Evolutionary conservation across 2,329 filamentous ascomycete genomes (phyloP).

Genomic region (Helicocarpus griseus): DNA sequence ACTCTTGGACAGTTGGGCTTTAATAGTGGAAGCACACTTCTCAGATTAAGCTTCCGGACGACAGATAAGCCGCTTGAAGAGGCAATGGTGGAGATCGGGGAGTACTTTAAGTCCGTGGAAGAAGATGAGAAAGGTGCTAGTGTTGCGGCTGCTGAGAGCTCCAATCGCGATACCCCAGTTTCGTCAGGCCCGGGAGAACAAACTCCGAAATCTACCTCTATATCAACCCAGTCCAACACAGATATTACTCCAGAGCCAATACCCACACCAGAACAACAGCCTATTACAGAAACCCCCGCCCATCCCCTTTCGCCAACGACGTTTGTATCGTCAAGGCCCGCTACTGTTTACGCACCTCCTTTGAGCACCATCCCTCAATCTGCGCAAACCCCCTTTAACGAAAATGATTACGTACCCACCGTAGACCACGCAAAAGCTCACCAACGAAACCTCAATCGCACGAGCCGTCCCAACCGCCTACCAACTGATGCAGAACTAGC

Average conservation of each 20-base stretch:
- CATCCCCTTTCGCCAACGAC: slow-evolving; percentile 13
- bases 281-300: slow-evolving; percentile 1
- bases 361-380: slow-evolving; percentile 64
- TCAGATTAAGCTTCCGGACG: slow-evolving; percentile 66
- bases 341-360: slow-evolving; percentile 71
- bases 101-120: slow-evolving; percentile 54
- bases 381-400: slow-evolving; percentile 56
- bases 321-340: slow-evolving; percentile 35
- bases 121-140: slow-evolving; percentile 17
- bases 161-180: background rate
- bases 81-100: slow-evolving; percentile 70
- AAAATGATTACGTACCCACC: slow-evolving; percentile 69
- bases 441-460: slow-evolving; percentile 63
- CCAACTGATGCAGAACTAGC: slow-evolving; percentile 74
- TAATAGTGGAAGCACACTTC: slow-evolving; percentile 69
- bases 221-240: slow-evolving; percentile 9
- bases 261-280: slow-evolving; percentile 6
- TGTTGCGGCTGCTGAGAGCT: slow-evolving; percentile 8
- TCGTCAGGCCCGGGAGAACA: slow-evolving; percentile 9
- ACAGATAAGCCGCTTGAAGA: slow-evolving; percentile 73
- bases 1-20: slow-evolving; percentile 78
- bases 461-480: slow-evolving; percentile 69
- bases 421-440: slow-evolving; percentile 76
- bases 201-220: slow-evolving; percentile 8
- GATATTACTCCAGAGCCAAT: slow-evolving; percentile 1